Evolutionary conservation across 306 rosid species (phyloP).

Genomic region (Malus fusca): DNA sequence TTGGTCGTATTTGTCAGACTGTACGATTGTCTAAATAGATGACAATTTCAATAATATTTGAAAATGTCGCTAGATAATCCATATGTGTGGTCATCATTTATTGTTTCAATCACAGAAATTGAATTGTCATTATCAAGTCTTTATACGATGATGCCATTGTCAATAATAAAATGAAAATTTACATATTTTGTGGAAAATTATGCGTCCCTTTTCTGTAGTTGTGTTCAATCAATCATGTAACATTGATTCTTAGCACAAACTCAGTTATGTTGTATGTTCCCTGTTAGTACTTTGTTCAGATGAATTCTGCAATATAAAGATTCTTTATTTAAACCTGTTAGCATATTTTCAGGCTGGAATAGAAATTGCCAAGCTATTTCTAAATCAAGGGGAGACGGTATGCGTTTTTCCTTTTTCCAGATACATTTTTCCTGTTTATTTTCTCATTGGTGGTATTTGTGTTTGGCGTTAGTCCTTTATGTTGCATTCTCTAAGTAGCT

Average conservation of each 20-base stretch:
- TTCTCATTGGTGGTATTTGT: neutral
- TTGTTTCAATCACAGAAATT: too few species aligned
- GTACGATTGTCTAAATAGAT: too few species aligned
- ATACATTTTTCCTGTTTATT: neutral
- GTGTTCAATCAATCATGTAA: neutral
- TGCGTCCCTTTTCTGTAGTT: neutral
- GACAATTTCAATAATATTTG: too few species aligned
- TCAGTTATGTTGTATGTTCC: neutral
- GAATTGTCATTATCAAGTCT: neutral
- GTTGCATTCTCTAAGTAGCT: neutral
- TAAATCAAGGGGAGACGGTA: slow-evolving; percentile 79
- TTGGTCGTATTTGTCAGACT: too few species aligned
- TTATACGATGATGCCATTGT: neutral
- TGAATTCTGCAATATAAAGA: neutral
- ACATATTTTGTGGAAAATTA: neutral
- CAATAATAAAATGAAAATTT: neutral
- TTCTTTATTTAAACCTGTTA: slow-evolving; percentile 14
- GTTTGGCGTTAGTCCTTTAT: neutral
- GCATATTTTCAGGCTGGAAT: slow-evolving; percentile 74
- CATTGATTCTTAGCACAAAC: neutral
- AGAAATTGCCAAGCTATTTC: slow-evolving; percentile 85
- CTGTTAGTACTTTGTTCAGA: neutral
- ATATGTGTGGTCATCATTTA: too few species aligned
- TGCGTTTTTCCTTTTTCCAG: neutral
- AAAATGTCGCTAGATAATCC: too few species aligned